Evolutionary conservation across 495 filamentous ascomycete genomes (phyloP).

Genomic region (Hypoxylon trugodes): DNA sequence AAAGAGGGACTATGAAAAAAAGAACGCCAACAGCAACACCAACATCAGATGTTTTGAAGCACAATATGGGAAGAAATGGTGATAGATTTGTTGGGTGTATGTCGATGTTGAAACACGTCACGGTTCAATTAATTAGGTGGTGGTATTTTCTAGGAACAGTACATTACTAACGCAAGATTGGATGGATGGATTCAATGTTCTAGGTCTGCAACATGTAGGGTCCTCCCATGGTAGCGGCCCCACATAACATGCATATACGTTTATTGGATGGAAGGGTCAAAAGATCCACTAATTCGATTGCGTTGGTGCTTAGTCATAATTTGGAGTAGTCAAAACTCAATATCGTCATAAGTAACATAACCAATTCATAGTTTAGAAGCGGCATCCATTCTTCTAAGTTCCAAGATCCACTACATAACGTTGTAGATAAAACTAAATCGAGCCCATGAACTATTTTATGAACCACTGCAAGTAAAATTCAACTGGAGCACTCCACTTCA

Average conservation of each 20-base stretch:
- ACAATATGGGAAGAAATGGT: conserved; percentile 2
- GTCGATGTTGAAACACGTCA: conserved; percentile 38
- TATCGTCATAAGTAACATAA: neutral
- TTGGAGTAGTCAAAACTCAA: neutral
- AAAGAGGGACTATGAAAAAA: conserved; percentile 25
- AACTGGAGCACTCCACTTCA: neutral
- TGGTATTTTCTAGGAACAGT: conserved; percentile 5
- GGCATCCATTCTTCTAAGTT: too few relatives aligned
- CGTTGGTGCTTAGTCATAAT: neutral
- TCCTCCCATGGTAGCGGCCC: neutral
- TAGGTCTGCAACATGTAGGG: neutral
- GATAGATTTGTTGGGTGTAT: conserved; percentile 4
- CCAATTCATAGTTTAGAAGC: neutral
- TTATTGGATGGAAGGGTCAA: too few relatives aligned
- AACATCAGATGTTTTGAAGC: neutral
- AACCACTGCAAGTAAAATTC: neutral
- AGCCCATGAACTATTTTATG: too few relatives aligned
- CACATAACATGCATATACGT: conserved; percentile 19
- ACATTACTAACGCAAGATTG: too few relatives aligned
- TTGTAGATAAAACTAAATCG: too few relatives aligned
- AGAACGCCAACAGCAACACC: neutral
- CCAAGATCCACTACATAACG: too few relatives aligned
- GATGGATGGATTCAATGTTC: neutral
- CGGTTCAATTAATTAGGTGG: conserved; percentile 15
- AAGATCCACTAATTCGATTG: conserved; percentile 1